A percentile compares a stretch with the other conserved stretches of the same genome.
Conservation (phyloP, 306 rosid species). For the Glycine soja region DNA sequence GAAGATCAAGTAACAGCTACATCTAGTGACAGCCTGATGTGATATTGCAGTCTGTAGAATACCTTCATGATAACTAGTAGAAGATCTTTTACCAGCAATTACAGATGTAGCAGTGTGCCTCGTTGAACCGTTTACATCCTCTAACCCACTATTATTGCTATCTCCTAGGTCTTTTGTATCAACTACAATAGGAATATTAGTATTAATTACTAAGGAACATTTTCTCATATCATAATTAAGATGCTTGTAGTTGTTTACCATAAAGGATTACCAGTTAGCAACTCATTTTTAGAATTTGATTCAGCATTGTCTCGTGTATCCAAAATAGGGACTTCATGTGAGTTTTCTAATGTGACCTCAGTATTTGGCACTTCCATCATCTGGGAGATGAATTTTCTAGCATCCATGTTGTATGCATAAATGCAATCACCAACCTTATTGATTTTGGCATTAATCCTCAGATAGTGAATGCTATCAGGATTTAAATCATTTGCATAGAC, state of each 20-base stretch:
- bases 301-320: conserved; percentile 49
- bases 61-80: conserved; percentile 69
- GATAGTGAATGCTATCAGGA: conserved; percentile 80
- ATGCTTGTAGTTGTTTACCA: conserved; percentile 28
- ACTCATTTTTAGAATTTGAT: conserved; percentile 54
- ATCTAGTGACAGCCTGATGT: conserved; percentile 30
- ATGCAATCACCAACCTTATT: conserved; percentile 76
- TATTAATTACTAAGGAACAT: conserved; percentile 42
- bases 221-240: conserved; percentile 28
- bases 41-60: conserved; percentile 38
- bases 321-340: conserved; percentile 24
- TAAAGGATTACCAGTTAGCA: conserved; percentile 55
- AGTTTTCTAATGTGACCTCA: conserved; percentile 49
- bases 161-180: conserved; percentile 57
- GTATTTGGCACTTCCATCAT: conserved; percentile 67
- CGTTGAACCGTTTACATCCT: conserved; percentile 47
- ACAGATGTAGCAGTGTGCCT: conserved; percentile 53
- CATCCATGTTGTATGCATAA: conserved; percentile 79
- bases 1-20: conserved; percentile 29
- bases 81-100: conserved; percentile 77
- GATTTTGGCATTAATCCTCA: conserved; percentile 80
- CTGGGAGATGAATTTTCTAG: conserved; percentile 78
- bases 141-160: conserved; percentile 41
- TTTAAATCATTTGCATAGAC: conserved; percentile 96
- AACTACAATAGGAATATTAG: conserved; percentile 58